phyloP scores from a whole-genome alignment of 2,329 filamentous ascomycete genomes.

The Aspergillus tamarii region DNA sequence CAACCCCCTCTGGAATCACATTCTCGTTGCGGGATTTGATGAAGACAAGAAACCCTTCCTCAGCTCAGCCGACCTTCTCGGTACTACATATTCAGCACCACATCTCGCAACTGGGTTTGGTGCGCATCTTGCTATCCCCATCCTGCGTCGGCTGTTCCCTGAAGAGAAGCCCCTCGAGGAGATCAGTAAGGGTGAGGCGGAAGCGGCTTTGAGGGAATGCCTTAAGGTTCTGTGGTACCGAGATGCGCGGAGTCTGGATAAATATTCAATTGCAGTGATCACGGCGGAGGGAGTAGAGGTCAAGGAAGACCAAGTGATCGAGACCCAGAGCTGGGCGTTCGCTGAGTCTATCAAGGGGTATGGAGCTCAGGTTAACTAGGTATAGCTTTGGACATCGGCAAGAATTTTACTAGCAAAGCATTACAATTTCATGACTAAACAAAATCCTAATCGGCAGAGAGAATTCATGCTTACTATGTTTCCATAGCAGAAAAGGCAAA shows the following conservation, averaged over 20 bases:
- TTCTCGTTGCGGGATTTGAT: constrained; percentile 88
- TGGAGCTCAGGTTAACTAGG: constrained; percentile 72
- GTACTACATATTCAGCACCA: constrained; percentile 86
- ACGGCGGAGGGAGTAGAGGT: constrained; percentile 87
- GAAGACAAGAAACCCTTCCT: constrained; percentile 82
- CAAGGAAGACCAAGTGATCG: constrained; percentile 81
- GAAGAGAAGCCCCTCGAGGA: constrained; percentile 77
- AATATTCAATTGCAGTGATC: constrained; percentile 87
- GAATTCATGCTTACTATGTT: background rate
- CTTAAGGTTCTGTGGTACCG: constrained; percentile 99
- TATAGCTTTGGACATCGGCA: constrained; percentile 35
- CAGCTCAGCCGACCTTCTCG: constrained; percentile 86
- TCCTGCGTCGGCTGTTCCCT: constrained; percentile 80
- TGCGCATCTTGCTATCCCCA: constrained; percentile 87
- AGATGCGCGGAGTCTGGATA: constrained; percentile 88
- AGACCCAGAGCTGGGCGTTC: constrained; percentile 97
- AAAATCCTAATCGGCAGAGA: background rate
- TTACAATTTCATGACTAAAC: constrained; percentile 2
- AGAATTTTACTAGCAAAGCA: constrained; percentile 32
- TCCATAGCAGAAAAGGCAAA: background rate
- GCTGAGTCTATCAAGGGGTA: constrained; percentile 94
- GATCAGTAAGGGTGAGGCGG: constrained; percentile 75
- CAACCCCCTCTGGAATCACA: constrained; percentile 95
- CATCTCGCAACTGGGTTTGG: constrained; percentile 93
- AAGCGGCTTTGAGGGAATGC: constrained; percentile 83